phyloP scores from a whole-genome alignment of 768 basidiomycete species.

The Leccinellum albellum region DNA sequence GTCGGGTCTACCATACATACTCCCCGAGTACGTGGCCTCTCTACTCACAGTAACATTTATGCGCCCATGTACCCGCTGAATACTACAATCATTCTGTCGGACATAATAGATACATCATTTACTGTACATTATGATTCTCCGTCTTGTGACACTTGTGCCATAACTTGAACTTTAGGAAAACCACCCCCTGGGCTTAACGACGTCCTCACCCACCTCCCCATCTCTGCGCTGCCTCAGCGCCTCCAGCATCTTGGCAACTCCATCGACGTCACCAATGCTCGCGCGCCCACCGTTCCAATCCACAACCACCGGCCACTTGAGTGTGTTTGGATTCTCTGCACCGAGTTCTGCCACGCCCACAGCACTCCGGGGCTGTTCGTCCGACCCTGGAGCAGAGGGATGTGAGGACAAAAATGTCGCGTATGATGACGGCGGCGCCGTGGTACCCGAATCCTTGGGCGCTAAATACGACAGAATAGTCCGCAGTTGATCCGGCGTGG shows the following conservation, averaged over 20 bases:
- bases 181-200: conserved; percentile 52
- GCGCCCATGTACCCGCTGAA: too few species aligned
- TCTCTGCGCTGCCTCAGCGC: conserved; percentile 61
- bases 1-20: too few species aligned
- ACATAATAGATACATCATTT: too few species aligned
- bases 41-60: too few species aligned
- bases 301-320: conserved; percentile 80
- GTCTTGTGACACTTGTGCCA: too few species aligned
- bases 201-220: conserved; percentile 47
- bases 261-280: conserved; percentile 63
- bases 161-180: conserved; percentile 38
- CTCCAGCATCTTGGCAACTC: conserved; percentile 67
- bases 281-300: conserved; percentile 70
- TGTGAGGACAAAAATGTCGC: conserved; percentile 59
- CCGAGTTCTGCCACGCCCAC: conserved; percentile 50
- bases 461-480: conserved; percentile 61
- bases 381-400: conserved; percentile 40
- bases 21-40: too few species aligned
- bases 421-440: conserved; percentile 16
- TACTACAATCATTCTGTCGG: neutral
- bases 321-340: conserved; percentile 49
- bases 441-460: conserved; percentile 29
- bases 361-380: conserved; percentile 38
- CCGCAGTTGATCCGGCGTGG: conserved; percentile 63
- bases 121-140: too few species aligned